These are phyloP conservation scores for Trypanosoma lewisi DNA, from an alignment of 208 protist genomes.

Conservation along the genomic window DNA sequence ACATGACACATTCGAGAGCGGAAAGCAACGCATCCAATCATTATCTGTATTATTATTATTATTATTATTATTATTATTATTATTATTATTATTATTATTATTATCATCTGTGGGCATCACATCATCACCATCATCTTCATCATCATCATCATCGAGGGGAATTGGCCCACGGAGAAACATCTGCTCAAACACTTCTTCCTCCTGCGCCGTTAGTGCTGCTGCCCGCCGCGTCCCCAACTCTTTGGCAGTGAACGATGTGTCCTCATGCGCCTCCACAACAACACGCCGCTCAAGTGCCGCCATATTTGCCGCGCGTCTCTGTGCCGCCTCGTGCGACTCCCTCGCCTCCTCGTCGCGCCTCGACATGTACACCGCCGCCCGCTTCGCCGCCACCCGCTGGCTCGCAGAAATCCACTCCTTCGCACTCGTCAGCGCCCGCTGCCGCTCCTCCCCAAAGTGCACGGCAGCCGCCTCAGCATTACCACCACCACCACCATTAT, in stretches of 20 bases:
- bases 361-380: slow-evolving; percentile 24
- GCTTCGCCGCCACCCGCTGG: slow-evolving; percentile 31
- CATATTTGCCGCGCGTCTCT: slow-evolving; percentile 13
- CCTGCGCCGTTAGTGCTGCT: not conserved
- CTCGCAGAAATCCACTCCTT: not conserved
- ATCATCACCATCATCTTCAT: not conserved
- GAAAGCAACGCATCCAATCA: not conserved
- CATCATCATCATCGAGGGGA: not conserved
- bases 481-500: slow-evolving; percentile 13
- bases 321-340: slow-evolving; percentile 17
- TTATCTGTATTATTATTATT: not conserved
- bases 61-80: not conserved
- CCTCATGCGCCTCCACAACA: not conserved
- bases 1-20: slow-evolving; percentile 3
- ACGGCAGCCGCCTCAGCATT: slow-evolving; percentile 7
- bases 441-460: slow-evolving; percentile 12
- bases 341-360: slow-evolving; percentile 21
- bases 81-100: not conserved
- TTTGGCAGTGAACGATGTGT: not conserved
- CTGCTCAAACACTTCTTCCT: slow-evolving; percentile 16
- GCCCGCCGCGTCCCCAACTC: slow-evolving; percentile 3
- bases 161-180: slow-evolving; percentile 15
- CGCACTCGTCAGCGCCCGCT: not conserved
- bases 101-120: not conserved
- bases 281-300: slow-evolving; percentile 11